Evolutionary conservation across 163 green algal species (phyloP), one percentile per base, ranked within the genome.

Genomic region (Botryococcus braunii): DNA sequence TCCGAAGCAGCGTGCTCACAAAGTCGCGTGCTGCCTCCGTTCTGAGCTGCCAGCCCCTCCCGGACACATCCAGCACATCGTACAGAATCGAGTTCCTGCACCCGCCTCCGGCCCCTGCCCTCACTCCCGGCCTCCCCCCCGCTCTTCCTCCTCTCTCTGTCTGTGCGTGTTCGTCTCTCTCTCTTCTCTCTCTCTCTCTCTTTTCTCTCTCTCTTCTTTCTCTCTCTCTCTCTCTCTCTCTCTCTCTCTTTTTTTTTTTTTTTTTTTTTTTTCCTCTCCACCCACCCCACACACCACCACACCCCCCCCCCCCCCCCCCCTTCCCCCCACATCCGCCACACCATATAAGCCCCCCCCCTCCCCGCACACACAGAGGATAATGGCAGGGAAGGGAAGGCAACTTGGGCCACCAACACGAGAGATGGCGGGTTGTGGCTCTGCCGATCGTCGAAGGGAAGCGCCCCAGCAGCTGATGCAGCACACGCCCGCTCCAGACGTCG

Each of bases 381-480:
- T 11, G 37, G 6, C n/a, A 35, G 52, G 37, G 3, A 2, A 82
- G 32, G 2, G 25, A 5, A 32, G 72, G 62, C 74, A 72, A 84
- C 3, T 57, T 41, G 23, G 36, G 29, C 5, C 50, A 40, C 11
- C n/a, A 27, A 6, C 62, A 85, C 84, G 76, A 86, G 21, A 87
- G 78, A 36, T 81, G 70, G 55, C 85, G 89, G 29, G 95, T 73
- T 1, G 85, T 73, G 3, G 89, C 89, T 13, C 78, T 75, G 25
- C 76, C 27, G 0, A 77, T 97, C 91, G 74, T 97, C 85, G 71
- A 96, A 97, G 3, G 91, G 91, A 41, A 97, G 79, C 56, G 70
- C 66, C 5, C 79, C 89, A 97, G 82, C 64, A 97, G 84, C 82
- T 97, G 91, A 78, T 91, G 92, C 87, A 97, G 95, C 5, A 97